These are phyloP conservation scores for Lavandula angustifolia DNA, from an alignment of 257 asterid genomes.

Conservation along the genomic window DNA sequence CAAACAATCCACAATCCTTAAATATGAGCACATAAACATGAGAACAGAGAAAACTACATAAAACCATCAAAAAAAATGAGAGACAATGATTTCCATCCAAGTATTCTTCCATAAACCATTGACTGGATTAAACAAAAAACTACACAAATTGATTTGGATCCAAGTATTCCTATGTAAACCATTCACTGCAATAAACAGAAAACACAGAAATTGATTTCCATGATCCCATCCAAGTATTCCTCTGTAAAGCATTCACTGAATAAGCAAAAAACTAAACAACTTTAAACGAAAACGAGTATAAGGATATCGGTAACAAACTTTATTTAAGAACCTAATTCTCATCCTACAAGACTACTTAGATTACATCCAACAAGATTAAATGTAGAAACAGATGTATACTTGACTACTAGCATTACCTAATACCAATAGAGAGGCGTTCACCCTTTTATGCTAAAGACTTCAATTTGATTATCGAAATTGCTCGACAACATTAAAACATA, in stretches of 20 bases:
- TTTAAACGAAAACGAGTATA: conserved; percentile 7
- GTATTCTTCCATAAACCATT: too few species aligned
- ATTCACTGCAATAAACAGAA: too few species aligned
- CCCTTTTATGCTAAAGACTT: conserved; percentile 25
- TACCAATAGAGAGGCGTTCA: neutral
- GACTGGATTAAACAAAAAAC: neutral
- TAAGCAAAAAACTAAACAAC: neutral
- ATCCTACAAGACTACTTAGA: conserved; percentile 28
- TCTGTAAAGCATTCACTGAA: conserved; percentile 5
- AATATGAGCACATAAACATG: neutral
- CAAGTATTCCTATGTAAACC: too few species aligned
- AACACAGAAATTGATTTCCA: neutral
- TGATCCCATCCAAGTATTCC: neutral
- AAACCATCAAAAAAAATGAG: neutral
- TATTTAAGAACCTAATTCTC: conserved; percentile 34
- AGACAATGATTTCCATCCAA: too few species aligned
- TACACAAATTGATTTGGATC: neutral
- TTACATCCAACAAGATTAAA: conserved; percentile 25
- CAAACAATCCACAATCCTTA: neutral
- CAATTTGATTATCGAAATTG: conserved; percentile 34
- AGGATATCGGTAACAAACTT: conserved; percentile 33
- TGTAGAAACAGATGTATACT: conserved; percentile 20
- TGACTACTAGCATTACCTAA: conserved; percentile 23
- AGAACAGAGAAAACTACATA: neutral
- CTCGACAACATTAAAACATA: conserved; percentile 21